Evolutionary conservation across 192 early-diverging fungal genomes (phyloP), one percentile per base, ranked within the genome.

Genomic region (Cetraspora pellucida): DNA sequence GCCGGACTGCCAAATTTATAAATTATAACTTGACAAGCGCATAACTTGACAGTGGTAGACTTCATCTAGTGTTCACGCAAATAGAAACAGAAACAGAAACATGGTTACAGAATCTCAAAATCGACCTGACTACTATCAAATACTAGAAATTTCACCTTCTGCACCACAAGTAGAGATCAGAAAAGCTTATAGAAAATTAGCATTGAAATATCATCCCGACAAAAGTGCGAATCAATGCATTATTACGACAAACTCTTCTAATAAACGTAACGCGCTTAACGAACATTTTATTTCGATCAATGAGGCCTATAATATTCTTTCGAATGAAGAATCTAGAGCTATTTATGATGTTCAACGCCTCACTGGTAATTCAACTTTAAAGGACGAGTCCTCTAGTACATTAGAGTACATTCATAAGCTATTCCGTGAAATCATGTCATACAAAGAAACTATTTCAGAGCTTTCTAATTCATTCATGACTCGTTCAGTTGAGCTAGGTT

Each of bases 101-200:
- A 54, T 54, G 50, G 19, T 54, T 6, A 37, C 37, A 54, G 50
- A 54, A 19, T n/a, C 50, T 49, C 10, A 49, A 54, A 14, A 5
- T 54, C 5, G 11, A 54, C 50, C 50, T 9, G n/a, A 10, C 4
- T 89, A 91, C 68, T 99, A 99, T 87, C 95, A 99, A 46, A 78
- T 90, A 23, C 89, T 99, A 45, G 98, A 90, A 74, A 92, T 97
- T 68, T 60, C 83, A 64, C 91, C 95, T 16, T 68, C 61, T 13
- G 94, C 93, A 67, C 87, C 87, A 71, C 93, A 96, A 57, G 61
- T 84, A 69, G 94, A 98, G 65, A 86, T 99, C 77, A 99, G 97
- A 86, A 99, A 99, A 86, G 95, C 96, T 21, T 97, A 97, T 90
- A 84, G 95, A 69, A 99, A 99, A 86, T 87, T 97, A 75, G 98